Base-by-base conservation (phyloP, 1,139 yeast species). In the Blastobotrys serpentis region DNA sequence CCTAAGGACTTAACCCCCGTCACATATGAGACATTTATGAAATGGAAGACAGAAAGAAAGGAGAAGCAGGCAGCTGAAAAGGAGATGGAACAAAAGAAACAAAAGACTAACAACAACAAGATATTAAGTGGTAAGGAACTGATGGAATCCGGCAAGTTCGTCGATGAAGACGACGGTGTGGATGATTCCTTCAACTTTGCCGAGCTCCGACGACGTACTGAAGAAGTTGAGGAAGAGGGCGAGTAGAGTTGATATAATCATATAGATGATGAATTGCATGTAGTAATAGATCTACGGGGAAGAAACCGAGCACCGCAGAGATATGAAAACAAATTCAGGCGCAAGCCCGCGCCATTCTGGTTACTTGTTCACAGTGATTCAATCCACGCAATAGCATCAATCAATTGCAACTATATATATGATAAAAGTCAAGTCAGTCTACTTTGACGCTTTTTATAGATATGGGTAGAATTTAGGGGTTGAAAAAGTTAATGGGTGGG, bases 1-100 rank as follows among this genome's bases (percentile, higher is more conserved):
- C 95, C 95, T 60, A 72, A 78, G 50, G 77, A 81, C 46, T 77
- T 89, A 63, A 90, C 97, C 1, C 97, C 98, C 25, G 89, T 94
- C 53, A 90, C 95, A 1, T 72, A 81, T 33, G 90, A 85, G 52
- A 67, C 89, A n/a, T 94, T 94, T 67, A 77, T 77, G 38, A 77
- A 77, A 62, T 94, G 98, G 98, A 90, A 90, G 72, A 66, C 69
- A 56, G 79, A 81, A 55, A 86, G 88, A 59, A 77, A 76, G 53
- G 79, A 79, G 67, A 84, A 77, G 70, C 82, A 82, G 59, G 82
- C 78, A 43, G 81, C 75, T 58, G 76, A 74, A 56, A 59, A 53
- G 39, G 64, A 57, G 42, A 61, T 61, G 47, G 79, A 77, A 61
- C 71, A 70, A 23, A 80, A 78, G 57, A 76, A 69, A 58, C 82